phyloP scores from a whole-genome alignment of 257 asterid genomes.

The Linaria vulgaris region DNA sequence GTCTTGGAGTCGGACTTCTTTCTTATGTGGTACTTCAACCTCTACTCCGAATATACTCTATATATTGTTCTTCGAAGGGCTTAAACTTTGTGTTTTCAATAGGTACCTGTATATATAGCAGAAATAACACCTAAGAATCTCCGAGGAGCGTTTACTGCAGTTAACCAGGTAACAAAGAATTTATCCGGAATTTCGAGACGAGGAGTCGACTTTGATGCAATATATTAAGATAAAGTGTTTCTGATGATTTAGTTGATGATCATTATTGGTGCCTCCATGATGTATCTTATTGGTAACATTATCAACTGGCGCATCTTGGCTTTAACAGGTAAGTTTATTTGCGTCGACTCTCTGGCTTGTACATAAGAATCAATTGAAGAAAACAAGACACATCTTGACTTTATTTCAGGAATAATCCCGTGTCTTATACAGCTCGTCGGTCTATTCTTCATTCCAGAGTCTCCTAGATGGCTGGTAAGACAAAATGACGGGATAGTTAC shows the following conservation, averaged over 20 bases:
- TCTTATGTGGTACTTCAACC: constrained; percentile 51
- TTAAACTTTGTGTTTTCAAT: too few relatives aligned
- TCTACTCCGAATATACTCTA: too few relatives aligned
- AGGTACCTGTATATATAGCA: constrained; percentile 76
- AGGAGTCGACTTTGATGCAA: neutral
- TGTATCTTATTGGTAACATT: constrained; percentile 70
- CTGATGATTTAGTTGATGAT: constrained; percentile 65
- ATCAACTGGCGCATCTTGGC: constrained; percentile 81
- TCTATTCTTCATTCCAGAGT: constrained; percentile 72
- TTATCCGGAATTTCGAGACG: neutral
- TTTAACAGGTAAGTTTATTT: constrained; percentile 48
- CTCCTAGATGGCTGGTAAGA: constrained; percentile 94
- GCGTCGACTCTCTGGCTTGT: neutral
- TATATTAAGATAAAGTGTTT: constrained; percentile 25
- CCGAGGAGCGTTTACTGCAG: constrained; percentile 81
- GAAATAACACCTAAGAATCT: constrained; percentile 86
- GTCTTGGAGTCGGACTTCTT: constrained; percentile 79
- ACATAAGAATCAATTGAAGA: neutral
- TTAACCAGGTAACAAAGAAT: constrained; percentile 59
- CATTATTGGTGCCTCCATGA: constrained; percentile 70
- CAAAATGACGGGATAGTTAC: neutral
- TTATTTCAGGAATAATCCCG: constrained; percentile 71
- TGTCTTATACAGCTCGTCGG: constrained; percentile 72
- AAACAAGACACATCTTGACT: neutral
- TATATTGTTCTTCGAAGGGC: too few relatives aligned